Evolutionary conservation across 2,329 filamentous ascomycete species (phyloP).

Genomic region (Fusarium coffeatum): DNA sequence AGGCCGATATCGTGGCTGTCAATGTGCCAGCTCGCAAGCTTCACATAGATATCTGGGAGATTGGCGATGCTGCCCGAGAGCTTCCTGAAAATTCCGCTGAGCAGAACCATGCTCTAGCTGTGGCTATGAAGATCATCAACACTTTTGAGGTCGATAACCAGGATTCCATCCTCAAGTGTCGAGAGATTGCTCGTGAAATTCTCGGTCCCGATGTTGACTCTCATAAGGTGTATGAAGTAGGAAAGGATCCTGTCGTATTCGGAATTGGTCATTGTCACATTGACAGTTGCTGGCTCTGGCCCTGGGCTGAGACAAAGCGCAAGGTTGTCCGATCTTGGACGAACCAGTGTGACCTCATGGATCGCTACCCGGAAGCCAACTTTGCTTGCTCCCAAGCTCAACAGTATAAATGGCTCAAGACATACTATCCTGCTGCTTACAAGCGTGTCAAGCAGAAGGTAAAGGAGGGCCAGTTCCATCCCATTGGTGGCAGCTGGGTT

Average conservation of each 20-base stretch:
- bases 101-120: constrained; percentile 84
- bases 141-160: constrained; percentile 84
- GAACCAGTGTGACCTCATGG: constrained; percentile 94
- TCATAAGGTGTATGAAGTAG: constrained; percentile 82
- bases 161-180: constrained; percentile 80
- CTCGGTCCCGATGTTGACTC: constrained; percentile 85
- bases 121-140: constrained; percentile 91
- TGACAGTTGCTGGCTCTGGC: constrained; percentile 98
- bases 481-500: constrained; percentile 97
- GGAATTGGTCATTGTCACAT: constrained; percentile 98
- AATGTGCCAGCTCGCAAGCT: constrained; percentile 87
- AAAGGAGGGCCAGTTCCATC: constrained; percentile 89
- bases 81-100: constrained; percentile 91
- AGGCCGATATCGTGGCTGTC: constrained; percentile 88
- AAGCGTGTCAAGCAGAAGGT: constrained; percentile 93
- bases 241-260: constrained; percentile 80
- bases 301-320: constrained; percentile 96
- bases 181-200: constrained; percentile 85
- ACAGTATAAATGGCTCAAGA: constrained; percentile 97
- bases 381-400: constrained; percentile 96
- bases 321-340: constrained; percentile 97
- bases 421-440: constrained; percentile 87
- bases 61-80: constrained; percentile 90
- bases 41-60: constrained; percentile 95
- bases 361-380: constrained; percentile 91